Conservation (phyloP, 169 alveolate genomes). For the Plasmodium ovale region DNA sequence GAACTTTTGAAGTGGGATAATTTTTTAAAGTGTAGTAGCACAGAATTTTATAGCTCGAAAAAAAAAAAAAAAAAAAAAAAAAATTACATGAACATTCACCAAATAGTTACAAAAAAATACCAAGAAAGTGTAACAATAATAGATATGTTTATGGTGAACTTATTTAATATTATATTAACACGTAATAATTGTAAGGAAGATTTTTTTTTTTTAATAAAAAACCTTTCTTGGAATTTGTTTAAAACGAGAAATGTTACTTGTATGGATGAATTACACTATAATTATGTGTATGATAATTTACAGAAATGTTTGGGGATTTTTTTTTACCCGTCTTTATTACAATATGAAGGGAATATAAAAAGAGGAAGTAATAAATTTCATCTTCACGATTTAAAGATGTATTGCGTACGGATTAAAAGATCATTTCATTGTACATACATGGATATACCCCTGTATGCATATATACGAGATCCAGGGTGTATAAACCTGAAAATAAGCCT, state of each 20-base stretch:
- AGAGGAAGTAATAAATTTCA: neutral
- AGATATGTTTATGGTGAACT: conserved; percentile 40
- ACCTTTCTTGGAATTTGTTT: neutral
- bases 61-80: neutral
- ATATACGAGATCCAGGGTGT: conserved; percentile 1
- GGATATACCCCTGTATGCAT: conserved; percentile 15
- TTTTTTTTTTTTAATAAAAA: conserved; percentile 10
- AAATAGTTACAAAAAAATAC: conserved; percentile 9
- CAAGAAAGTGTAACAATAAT: conserved; percentile 47
- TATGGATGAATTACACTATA: neutral
- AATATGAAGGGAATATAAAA: conserved; percentile 9
- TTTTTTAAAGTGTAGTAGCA: conserved; percentile 5
- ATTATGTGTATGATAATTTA: conserved; percentile 29
- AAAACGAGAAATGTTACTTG: neutral
- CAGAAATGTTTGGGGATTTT: conserved; percentile 42
- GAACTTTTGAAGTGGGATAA: conserved; percentile 19
- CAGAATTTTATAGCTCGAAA: conserved; percentile 18
- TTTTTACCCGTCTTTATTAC: conserved; percentile 18
- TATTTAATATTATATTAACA: conserved; percentile 46
- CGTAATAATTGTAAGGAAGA: conserved; percentile 1
- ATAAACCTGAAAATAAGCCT: conserved; percentile 10
- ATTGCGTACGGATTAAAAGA: conserved; percentile 14
- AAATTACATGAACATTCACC: neutral
- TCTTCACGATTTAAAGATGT: conserved; percentile 15
- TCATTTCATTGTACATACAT: conserved; percentile 30